A percentile compares a stretch with the other conserved stretches of the same genome.
Evolutionary conservation across 2,329 filamentous ascomycete species (phyloP).

Genomic region (Trichoderma polysporum): DNA sequence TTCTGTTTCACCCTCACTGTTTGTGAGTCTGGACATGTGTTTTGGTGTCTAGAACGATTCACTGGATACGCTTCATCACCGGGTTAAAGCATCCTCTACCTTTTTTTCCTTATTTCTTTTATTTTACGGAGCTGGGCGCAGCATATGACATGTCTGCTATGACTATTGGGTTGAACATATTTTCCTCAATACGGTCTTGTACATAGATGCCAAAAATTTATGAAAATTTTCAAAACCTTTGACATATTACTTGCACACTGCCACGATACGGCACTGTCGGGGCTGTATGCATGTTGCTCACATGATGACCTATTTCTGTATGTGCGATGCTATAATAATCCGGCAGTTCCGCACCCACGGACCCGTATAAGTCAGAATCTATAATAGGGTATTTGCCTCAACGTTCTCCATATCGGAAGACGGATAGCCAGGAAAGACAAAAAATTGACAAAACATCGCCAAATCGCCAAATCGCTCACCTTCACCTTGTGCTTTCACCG

Average conservation of each 20-base stretch:
- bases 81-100: constrained; percentile 3
- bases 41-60: not conserved
- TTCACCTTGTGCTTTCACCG: not conserved
- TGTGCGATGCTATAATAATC: not conserved
- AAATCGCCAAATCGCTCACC: not conserved
- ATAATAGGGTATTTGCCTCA: not conserved
- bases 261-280: not conserved
- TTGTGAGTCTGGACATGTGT: not conserved
- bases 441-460: not conserved
- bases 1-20: not conserved
- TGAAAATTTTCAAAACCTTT: not conserved
- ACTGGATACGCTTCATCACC: not conserved
- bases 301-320: not conserved
- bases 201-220: constrained; percentile 20
- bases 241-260: not conserved
- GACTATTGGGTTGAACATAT: constrained; percentile 8
- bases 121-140: constrained; percentile 13
- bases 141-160: constrained; percentile 18
- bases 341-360: not conserved
- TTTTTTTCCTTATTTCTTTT: constrained; percentile 6
- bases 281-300: not conserved
- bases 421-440: not conserved
- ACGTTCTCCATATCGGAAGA: not conserved
- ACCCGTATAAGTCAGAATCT: not conserved
- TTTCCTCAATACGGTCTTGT: constrained; percentile 19